Base-by-base conservation (phyloP, 2,329 filamentous ascomycete species). In the Sporothrix mexicana region DNA sequence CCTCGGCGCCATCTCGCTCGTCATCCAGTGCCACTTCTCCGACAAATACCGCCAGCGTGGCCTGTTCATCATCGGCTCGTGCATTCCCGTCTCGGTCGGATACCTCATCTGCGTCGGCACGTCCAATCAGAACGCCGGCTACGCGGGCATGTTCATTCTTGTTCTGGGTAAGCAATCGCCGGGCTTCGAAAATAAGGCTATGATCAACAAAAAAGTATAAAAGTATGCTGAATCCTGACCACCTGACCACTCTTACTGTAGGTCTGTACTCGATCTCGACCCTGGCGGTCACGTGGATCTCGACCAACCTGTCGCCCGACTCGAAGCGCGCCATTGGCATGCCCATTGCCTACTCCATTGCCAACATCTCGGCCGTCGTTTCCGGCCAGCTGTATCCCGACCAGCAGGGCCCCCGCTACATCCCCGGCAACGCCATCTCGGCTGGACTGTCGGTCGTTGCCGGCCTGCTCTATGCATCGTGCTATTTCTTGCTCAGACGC, bases 91-190 rank as follows among this genome's bases (percentile, higher is more conserved):
- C 10, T 61, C 57, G 6, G 57, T 61, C 4, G 57, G 57, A 10
- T 61, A 61, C 57, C 57, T 61, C n/a, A 61, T 61, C 17, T 61
- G 57, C 17, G 57, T 61, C 17, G 57, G 57, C 25, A 7, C 57
- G 9, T 61, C 57, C 25, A 61, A 61, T 13, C 57, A 61, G 12
- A 8, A 61, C n/a, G 57, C 57, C 8, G 57, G 57, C 15, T 61
- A 61, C 25, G 57, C 57, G 3, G 57, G 57, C 57, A 61, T 61
- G 57, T 61, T 61, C 9, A 61, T 61, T n/a, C 57, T 61, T 30
- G 57, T 61, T 1, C 30, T 61, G 9, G 57, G 57, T 61, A 41
- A 17, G 57, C 12, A 13, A 12, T 49, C 45, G n/a, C n/a, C n/a
- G n/a, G n/a, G n/a, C n/a, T n/a, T n/a, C n/a, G n/a, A n/a, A n/a